phyloP scores from a whole-genome alignment of 2,329 filamentous ascomycete genomes.

The Sclerotiophoma versabilis region DNA sequence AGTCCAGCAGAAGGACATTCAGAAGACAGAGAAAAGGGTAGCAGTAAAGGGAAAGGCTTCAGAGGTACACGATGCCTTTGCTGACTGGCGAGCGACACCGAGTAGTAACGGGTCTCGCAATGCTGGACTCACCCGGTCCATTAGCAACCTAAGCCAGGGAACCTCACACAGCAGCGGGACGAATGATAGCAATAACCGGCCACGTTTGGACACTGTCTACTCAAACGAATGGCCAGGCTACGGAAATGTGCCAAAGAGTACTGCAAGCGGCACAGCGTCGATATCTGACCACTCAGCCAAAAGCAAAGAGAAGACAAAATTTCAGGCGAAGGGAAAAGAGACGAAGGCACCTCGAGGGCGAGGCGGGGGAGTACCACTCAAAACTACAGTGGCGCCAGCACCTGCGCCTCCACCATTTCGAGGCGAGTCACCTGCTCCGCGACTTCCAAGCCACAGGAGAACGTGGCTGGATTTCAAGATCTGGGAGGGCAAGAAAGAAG shows the following conservation, averaged over 20 bases:
- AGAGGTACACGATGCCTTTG: conserved; percentile 38
- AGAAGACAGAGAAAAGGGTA: conserved; percentile 50
- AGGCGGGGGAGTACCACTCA: conserved; percentile 49
- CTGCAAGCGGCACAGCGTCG: conserved; percentile 31
- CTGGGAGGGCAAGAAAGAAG: conserved; percentile 43
- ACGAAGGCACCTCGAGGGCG: conserved; percentile 47
- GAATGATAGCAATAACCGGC: conserved; percentile 28
- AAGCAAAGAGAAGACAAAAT: conserved; percentile 44
- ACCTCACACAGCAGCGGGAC: conserved; percentile 42
- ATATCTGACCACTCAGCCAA: conserved; percentile 39
- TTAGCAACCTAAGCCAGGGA: conserved; percentile 28
- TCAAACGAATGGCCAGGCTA: conserved; percentile 34
- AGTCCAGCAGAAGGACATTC: conserved; percentile 49
- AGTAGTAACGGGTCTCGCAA: conserved; percentile 27
- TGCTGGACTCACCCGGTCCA: conserved; percentile 32
- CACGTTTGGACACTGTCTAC: conserved; percentile 28
- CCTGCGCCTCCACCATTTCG: conserved; percentile 28
- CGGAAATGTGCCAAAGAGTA: conserved; percentile 29
- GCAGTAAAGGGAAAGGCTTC: conserved; percentile 40
- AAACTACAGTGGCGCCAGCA: conserved; percentile 28
- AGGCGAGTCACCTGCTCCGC: conserved; percentile 34
- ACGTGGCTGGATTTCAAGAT: conserved; percentile 48
- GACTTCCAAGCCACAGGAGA: conserved; percentile 32
- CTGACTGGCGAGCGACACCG: conserved; percentile 38
- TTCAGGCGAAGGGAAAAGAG: conserved; percentile 47